phyloP scores from a whole-genome alignment of 2,329 filamentous ascomycete genomes.

The Knufia petricola region DNA sequence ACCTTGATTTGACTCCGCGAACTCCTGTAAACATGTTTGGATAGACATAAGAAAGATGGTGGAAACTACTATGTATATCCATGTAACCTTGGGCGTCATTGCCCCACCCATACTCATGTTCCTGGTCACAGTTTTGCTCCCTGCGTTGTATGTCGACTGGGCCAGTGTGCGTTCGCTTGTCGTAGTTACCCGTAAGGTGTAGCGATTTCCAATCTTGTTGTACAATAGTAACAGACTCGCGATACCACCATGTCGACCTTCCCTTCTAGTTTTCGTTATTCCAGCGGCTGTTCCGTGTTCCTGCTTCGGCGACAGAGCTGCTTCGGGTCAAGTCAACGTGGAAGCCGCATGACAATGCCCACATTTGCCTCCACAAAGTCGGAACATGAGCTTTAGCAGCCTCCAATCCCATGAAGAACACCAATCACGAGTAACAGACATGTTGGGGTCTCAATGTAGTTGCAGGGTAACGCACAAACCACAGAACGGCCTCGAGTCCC shows the following conservation, averaged over 20 bases:
- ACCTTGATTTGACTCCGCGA: too few relatives aligned
- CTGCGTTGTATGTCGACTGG: too few relatives aligned
- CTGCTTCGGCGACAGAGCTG: background rate
- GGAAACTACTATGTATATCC: too few relatives aligned
- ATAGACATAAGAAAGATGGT: too few relatives aligned
- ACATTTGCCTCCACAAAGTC: background rate
- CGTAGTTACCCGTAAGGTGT: too few relatives aligned
- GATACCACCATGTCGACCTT: background rate
- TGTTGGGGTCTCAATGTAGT: background rate
- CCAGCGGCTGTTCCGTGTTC: background rate
- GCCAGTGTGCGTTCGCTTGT: too few relatives aligned
- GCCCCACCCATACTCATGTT: too few relatives aligned
- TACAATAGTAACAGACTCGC: background rate
- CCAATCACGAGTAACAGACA: background rate
- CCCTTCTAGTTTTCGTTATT: background rate
- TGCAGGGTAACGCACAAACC: background rate
- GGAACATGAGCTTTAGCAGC: background rate
- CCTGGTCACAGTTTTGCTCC: too few relatives aligned
- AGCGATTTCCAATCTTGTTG: background rate
- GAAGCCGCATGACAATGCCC: background rate
- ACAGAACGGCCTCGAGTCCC: background rate
- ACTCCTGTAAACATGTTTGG: too few relatives aligned
- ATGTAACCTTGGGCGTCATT: too few relatives aligned
- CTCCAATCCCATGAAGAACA: background rate
- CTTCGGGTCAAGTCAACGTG: background rate